These are phyloP conservation scores for Wickerhamomyces sp. DNA, from an alignment of 1,139 yeast species.

Conservation along the genomic window DNA sequence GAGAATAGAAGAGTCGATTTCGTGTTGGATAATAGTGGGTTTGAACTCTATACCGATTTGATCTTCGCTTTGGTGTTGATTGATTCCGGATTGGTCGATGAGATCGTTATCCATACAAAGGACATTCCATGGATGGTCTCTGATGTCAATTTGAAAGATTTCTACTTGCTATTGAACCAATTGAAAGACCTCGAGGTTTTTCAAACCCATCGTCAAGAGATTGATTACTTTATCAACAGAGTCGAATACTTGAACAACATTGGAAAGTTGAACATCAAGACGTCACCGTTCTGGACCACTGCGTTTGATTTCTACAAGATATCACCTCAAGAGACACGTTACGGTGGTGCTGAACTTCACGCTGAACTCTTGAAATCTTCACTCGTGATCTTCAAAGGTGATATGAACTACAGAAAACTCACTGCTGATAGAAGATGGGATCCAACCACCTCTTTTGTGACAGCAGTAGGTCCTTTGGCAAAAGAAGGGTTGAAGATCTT, in stretches of 20 bases:
- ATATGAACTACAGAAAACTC: conserved; percentile 88
- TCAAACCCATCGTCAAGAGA: conserved; percentile 32
- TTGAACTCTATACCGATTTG: conserved; percentile 88
- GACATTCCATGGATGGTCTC: conserved; percentile 96
- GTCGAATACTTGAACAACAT: conserved; percentile 42
- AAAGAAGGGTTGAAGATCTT: conserved; percentile 53
- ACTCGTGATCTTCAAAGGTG: conserved; percentile 88
- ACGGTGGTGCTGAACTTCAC: conserved; percentile 54
- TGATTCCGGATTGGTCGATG: conserved; percentile 57
- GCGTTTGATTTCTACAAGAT: conserved; percentile 69
- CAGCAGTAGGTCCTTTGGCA: conserved; percentile 69
- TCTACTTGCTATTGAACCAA: conserved; percentile 53
- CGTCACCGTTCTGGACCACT: conserved; percentile 84
- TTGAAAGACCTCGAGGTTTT: conserved; percentile 50
- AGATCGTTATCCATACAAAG: conserved; percentile 81
- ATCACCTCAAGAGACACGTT: conserved; percentile 42
- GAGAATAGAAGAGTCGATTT: conserved; percentile 59
- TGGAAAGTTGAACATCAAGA: conserved; percentile 52
- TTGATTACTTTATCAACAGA: conserved; percentile 41
- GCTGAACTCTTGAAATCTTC: conserved; percentile 40
- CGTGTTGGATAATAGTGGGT: conserved; percentile 91
- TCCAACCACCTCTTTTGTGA: conserved; percentile 64
- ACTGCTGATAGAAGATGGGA: conserved; percentile 91
- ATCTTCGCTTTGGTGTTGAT: conserved; percentile 68
- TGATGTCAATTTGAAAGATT: conserved; percentile 85